phyloP scores from a whole-genome alignment of 2,329 filamentous ascomycete genomes.

The Hypoxylon sp. region DNA sequence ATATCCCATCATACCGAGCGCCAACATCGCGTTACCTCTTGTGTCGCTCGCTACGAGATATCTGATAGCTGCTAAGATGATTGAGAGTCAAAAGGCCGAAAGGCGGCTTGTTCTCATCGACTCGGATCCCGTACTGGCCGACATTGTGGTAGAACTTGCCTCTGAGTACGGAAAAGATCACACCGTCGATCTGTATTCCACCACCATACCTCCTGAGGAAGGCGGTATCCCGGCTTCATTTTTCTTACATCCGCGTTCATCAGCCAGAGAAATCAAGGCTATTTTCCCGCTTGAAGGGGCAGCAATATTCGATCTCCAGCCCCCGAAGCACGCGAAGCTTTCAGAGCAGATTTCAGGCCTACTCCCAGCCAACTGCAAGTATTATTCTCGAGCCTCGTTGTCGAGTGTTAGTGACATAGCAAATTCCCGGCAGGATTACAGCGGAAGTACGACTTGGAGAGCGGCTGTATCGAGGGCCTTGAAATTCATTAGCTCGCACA shows the following conservation, averaged over 20 bases:
- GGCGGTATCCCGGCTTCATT: slow-evolving; percentile 12
- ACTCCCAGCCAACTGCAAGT: slow-evolving; percentile 48
- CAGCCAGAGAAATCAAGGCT: slow-evolving; percentile 48
- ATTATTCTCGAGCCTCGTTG: slow-evolving; percentile 38
- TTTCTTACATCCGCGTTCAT: slow-evolving; percentile 48
- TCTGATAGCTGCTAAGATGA: slow-evolving; percentile 37
- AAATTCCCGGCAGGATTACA: slow-evolving; percentile 24
- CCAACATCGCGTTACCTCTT: slow-evolving; percentile 40
- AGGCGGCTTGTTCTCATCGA: slow-evolving; percentile 52
- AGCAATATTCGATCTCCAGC: slow-evolving; percentile 53
- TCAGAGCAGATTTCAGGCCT: slow-evolving; percentile 45
- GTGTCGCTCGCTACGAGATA: slow-evolving; percentile 45
- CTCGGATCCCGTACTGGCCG: slow-evolving; percentile 50
- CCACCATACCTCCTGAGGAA: slow-evolving; percentile 22
- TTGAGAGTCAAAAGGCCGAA: slow-evolving; percentile 26
- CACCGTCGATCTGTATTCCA: slow-evolving; percentile 44
- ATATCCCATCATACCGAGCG: slow-evolving; percentile 26
- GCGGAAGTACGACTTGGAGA: slow-evolving; percentile 40
- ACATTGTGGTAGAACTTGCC: slow-evolving; percentile 46
- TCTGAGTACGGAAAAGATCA: slow-evolving; percentile 10
- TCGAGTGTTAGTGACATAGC: slow-evolving; percentile 3
- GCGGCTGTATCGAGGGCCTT: slow-evolving; percentile 42
- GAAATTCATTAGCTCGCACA: background rate
- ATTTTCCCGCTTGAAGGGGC: slow-evolving; percentile 45
- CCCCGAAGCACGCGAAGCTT: slow-evolving; percentile 43